Evolutionary conservation across 768 basidiomycete genomes (phyloP).

Genomic region (Kwoniella sp.): DNA sequence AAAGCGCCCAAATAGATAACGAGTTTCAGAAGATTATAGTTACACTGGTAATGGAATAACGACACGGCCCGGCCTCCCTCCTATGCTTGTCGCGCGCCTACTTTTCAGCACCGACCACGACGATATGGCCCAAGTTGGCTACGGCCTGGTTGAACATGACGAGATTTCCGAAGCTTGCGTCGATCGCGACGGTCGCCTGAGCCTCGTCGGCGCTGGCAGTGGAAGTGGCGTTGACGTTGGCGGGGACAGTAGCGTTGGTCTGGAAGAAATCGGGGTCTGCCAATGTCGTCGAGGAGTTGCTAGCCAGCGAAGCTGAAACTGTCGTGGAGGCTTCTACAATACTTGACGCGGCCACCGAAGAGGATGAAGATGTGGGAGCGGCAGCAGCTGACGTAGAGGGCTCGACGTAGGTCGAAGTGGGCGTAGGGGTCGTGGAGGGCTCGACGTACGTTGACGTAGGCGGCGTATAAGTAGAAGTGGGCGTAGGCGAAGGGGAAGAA

Average conservation of each 20-base stretch:
- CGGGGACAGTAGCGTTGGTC: constrained; percentile 21
- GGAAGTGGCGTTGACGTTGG: constrained; percentile 15
- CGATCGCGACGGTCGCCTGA: constrained; percentile 4
- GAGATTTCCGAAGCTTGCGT: constrained; percentile 30
- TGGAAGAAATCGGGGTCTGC: constrained; percentile 10
- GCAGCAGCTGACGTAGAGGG: constrained; percentile 21
- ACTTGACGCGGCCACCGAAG: constrained; percentile 4
- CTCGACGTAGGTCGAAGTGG: constrained; percentile 23
- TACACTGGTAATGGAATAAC: too few species aligned
- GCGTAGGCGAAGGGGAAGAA: constrained; percentile 25
- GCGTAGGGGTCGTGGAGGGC: constrained; percentile 30
- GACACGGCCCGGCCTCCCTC: too few species aligned
- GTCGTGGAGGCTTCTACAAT: constrained; percentile 12
- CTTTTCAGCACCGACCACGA: constrained; percentile 40
- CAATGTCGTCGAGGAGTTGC: background rate
- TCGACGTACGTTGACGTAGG: constrained; percentile 28
- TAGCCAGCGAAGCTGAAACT: constrained; percentile 10
- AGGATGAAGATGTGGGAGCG: constrained; percentile 24
- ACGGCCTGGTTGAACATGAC: constrained; percentile 45
- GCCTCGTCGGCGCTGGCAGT: constrained; percentile 14
- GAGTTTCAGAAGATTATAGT: background rate
- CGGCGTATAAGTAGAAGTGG: constrained; percentile 36
- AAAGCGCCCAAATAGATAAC: constrained; percentile 13
- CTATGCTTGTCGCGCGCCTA: too few species aligned
- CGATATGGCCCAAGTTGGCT: constrained; percentile 39